phyloP scores from a whole-genome alignment of 306 rosid genomes.

The Malus domestica region DNA sequence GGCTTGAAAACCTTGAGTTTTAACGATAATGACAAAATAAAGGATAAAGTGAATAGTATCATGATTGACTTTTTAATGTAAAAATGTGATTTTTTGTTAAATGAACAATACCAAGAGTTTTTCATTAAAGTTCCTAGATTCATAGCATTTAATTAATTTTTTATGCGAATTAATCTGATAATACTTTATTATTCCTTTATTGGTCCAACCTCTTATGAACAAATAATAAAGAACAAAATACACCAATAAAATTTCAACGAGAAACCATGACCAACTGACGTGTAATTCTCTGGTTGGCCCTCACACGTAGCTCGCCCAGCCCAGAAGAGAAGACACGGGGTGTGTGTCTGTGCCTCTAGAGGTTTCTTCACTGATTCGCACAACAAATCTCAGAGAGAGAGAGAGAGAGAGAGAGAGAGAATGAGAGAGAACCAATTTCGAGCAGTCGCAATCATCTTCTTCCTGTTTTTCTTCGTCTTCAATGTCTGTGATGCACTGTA shows the following conservation, averaged over 20 bases:
- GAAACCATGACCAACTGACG: slow-evolving; percentile 8
- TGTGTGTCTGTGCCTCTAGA: slow-evolving; percentile 13
- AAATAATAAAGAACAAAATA: background rate
- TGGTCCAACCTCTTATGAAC: background rate
- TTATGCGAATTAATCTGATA: no score
- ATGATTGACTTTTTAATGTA: no score
- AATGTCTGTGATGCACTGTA: slow-evolving; percentile 60
- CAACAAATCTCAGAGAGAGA: background rate
- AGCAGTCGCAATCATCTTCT: slow-evolving; percentile 19
- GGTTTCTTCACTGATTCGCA: slow-evolving; percentile 22
- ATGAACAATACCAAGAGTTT: no score
- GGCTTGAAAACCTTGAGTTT: no score
- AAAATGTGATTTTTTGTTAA: no score
- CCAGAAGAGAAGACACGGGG: background rate
- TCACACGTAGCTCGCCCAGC: slow-evolving; percentile 46
- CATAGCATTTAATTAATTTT: no score
- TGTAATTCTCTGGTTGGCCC: slow-evolving; percentile 42
- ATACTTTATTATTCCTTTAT: background rate
- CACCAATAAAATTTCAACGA: background rate
- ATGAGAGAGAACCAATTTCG: slow-evolving; percentile 19
- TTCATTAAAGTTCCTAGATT: no score
- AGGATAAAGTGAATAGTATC: no score
- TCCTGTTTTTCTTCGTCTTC: slow-evolving; percentile 21
- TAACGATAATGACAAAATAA: no score
- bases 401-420: slow-evolving; percentile 16